Evolutionary conservation across 1,284 basidiomycete genomes (phyloP).

Genomic region (Ustilago cynodontis): DNA sequence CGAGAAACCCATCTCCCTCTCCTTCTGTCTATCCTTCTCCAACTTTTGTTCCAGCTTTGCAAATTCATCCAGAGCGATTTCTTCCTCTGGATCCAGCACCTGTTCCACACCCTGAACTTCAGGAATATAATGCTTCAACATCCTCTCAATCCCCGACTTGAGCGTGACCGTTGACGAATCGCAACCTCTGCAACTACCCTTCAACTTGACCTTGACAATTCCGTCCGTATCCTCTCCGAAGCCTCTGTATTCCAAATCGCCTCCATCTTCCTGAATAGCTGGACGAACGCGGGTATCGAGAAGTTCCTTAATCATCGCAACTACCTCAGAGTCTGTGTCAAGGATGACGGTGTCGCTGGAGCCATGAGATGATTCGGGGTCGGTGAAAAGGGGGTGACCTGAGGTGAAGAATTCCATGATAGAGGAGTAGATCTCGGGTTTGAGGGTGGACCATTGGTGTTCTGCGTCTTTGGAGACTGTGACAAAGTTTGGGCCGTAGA

Average conservation of each 20-base stretch:
- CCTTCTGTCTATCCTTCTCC: slow-evolving; percentile 62
- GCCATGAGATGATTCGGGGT: slow-evolving; percentile 74
- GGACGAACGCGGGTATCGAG: slow-evolving; percentile 94
- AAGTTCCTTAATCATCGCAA: slow-evolving; percentile 99
- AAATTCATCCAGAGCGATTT: slow-evolving; percentile 89
- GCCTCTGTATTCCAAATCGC: slow-evolving; percentile 88
- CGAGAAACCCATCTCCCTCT: slow-evolving; percentile 59
- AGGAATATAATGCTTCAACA: slow-evolving; percentile 99
- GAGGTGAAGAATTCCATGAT: slow-evolving; percentile 98
- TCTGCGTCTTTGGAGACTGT: slow-evolving; percentile 93
- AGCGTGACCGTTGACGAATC: slow-evolving; percentile 91
- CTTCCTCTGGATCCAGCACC: slow-evolving; percentile 90
- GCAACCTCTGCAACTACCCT: slow-evolving; percentile 96
- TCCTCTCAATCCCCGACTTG: slow-evolving; percentile 82
- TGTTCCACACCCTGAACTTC: slow-evolving; percentile 98
- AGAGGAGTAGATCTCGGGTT: slow-evolving; percentile 97
- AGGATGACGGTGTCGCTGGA: slow-evolving; percentile 95
- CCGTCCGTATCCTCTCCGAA: slow-evolving; percentile 74
- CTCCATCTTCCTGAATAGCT: slow-evolving; percentile 95
- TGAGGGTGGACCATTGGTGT: slow-evolving; percentile 87
- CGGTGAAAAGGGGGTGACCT: slow-evolving; percentile 84
- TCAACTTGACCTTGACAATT: slow-evolving; percentile 82
- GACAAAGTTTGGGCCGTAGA: slow-evolving; percentile 98
- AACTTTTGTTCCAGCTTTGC: slow-evolving; percentile 87
- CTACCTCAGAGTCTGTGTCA: slow-evolving; percentile 95